Conservation (phyloP, 2,329 filamentous ascomycete species). For the Dactylellina parvicollis region DNA sequence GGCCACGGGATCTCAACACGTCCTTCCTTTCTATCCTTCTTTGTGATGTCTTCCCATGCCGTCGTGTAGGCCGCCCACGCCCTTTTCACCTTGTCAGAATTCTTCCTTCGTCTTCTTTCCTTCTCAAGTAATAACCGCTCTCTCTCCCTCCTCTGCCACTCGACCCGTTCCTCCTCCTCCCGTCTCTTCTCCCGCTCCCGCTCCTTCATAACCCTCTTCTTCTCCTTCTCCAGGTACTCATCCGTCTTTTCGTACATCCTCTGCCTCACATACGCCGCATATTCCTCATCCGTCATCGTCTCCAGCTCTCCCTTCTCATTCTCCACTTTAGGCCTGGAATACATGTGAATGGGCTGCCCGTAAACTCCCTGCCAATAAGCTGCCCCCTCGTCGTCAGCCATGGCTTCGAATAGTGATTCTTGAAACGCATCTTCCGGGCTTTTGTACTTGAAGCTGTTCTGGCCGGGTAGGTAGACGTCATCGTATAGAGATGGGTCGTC, state of each 20-base stretch:
- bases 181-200: conserved; percentile 64
- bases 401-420: conserved; percentile 93
- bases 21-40: conserved; percentile 60
- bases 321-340: conserved; percentile 67
- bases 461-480: conserved; percentile 61
- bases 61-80: conserved; percentile 73
- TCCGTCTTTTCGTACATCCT: conserved; percentile 97
- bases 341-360: conserved; percentile 89
- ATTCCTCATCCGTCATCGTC: conserved; percentile 91
- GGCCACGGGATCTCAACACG: conserved; percentile 75
- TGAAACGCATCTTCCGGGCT: conserved; percentile 82
- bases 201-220: conserved; percentile 70
- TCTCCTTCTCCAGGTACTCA: conserved; percentile 81
- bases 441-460: conserved; percentile 62
- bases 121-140: conserved; percentile 74
- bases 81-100: conserved; percentile 64
- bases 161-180: conserved; percentile 63
- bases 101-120: conserved; percentile 68
- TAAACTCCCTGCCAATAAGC: conserved; percentile 97
- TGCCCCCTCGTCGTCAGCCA: conserved; percentile 95
- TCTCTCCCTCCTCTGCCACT: conserved; percentile 71
- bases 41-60: conserved; percentile 70
- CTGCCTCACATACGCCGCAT: conserved; percentile 81
- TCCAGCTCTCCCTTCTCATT: conserved; percentile 71
- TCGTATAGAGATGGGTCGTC: conserved; percentile 61